Evolutionary conservation across 225 moss, liverwort and hornwort genomes (phyloP).

Genomic region (Pleurozium schreberi): DNA sequence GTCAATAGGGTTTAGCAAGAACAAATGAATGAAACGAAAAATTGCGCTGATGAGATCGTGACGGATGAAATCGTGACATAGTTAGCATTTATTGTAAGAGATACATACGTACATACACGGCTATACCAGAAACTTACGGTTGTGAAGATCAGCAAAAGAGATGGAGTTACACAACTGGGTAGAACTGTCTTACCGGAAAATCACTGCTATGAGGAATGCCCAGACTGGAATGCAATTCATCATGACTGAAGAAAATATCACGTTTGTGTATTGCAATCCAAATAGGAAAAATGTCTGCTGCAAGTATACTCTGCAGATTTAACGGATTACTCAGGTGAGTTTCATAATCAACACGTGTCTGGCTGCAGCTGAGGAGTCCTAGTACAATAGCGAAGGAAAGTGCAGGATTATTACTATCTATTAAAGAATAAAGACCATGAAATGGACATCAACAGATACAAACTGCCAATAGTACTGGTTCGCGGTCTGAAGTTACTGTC

Average conservation of each 20-base stretch:
- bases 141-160: not conserved
- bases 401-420: not conserved
- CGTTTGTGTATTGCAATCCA: slow-evolving; percentile 30
- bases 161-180: not conserved
- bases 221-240: slow-evolving; percentile 19
- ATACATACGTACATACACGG: too few species aligned
- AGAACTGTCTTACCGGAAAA: slow-evolving; percentile 20
- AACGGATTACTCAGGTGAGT: not conserved
- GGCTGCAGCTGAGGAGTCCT: not conserved
- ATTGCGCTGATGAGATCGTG: not conserved
- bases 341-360: not conserved
- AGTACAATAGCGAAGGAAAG: not conserved
- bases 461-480: not conserved
- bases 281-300: slow-evolving; percentile 25
- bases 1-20: not conserved
- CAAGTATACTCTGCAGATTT: slow-evolving; percentile 14
- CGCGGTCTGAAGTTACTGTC: not conserved
- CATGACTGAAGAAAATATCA: slow-evolving; percentile 16
- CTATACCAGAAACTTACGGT: not conserved
- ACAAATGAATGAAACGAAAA: not conserved
- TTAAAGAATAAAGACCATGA: not conserved
- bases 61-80: not conserved
- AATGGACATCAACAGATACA: not conserved
- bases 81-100: not conserved
- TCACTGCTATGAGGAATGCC: slow-evolving; percentile 10